These are phyloP conservation scores for Aspergillus avenaceus DNA, from an alignment of 495 filamentous ascomycete species.

Conservation along the genomic window DNA sequence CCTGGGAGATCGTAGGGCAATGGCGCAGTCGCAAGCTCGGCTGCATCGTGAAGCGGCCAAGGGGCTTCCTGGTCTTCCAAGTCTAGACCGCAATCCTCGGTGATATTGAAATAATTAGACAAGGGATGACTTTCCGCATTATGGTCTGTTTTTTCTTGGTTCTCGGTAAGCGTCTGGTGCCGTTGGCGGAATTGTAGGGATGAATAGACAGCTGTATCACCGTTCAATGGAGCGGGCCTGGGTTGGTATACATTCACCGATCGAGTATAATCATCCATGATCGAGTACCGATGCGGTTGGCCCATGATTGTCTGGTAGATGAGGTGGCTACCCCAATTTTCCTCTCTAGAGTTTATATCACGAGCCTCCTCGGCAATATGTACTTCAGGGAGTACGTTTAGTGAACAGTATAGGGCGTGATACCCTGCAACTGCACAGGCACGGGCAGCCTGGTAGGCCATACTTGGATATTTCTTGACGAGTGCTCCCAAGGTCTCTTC, in stretches of 20 bases:
- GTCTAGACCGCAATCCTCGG: slow-evolving; percentile 20
- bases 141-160: too few species aligned
- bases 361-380: too few species aligned
- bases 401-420: slow-evolving; percentile 20
- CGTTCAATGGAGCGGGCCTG: slow-evolving; percentile 16
- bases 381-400: slow-evolving; percentile 24
- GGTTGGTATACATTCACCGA: slow-evolving; percentile 13
- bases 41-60: too few species aligned
- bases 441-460: slow-evolving; percentile 27
- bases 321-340: slow-evolving; percentile 11
- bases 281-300: slow-evolving; percentile 13
- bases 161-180: too few species aligned
- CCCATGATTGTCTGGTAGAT: slow-evolving; percentile 25
- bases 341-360: slow-evolving; percentile 23
- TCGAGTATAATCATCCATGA: slow-evolving; percentile 27
- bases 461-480: slow-evolving; percentile 12
- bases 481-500: slow-evolving; percentile 28
- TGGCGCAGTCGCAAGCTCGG: slow-evolving; percentile 11
- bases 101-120: too few species aligned
- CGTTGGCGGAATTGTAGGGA: too few species aligned
- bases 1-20: slow-evolving; percentile 24
- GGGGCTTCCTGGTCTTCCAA: slow-evolving; percentile 4
- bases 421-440: slow-evolving; percentile 30
- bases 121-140: too few species aligned
- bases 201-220: too few species aligned